phyloP scores from a whole-genome alignment of 2,329 filamentous ascomycete genomes.

The Fusarium kyushuense region DNA sequence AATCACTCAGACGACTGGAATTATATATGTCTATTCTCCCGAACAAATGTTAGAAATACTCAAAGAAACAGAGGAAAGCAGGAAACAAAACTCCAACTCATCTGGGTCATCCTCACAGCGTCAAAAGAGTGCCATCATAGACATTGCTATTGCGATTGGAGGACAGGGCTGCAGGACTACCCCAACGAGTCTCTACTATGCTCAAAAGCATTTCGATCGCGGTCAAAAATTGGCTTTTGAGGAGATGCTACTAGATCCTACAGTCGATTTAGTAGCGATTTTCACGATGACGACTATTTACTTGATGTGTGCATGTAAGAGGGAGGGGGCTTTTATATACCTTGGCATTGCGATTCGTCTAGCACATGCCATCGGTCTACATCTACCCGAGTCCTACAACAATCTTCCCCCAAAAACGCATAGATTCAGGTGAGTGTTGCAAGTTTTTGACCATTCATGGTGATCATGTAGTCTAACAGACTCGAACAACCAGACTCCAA shows the following conservation, averaged over 20 bases:
- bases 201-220: neutral
- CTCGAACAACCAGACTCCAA: neutral
- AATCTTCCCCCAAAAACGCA: neutral
- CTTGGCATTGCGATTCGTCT: neutral
- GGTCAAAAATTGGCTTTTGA: neutral
- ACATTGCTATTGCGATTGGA: neutral
- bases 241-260: neutral
- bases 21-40: neutral
- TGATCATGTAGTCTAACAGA: neutral
- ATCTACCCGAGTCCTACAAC: neutral
- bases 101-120: accelerated
- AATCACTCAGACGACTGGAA: neutral
- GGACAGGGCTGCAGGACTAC: neutral
- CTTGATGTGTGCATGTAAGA: neutral
- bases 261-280: neutral
- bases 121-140: neutral
- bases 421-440: neutral
- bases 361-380: neutral
- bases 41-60: neutral
- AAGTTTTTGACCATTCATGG: accelerated
- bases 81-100: neutral
- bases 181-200: neutral
- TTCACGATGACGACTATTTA: neutral
- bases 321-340: neutral
- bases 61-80: neutral